Evolutionary conservation across 2,329 filamentous ascomycete species (phyloP).

Genomic region (Ophiostoma triangulosporum): DNA sequence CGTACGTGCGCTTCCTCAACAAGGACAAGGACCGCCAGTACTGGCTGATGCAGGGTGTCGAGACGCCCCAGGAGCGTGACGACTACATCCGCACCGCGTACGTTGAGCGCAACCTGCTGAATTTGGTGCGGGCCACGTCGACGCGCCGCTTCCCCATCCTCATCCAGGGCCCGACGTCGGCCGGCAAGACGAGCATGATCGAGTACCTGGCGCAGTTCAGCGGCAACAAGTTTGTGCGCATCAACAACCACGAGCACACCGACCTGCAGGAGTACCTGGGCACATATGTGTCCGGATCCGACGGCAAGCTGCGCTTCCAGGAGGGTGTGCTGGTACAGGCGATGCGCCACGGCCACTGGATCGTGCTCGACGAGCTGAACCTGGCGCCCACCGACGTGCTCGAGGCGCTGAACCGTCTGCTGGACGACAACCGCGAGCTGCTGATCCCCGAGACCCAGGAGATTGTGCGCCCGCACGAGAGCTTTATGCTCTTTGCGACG

Average conservation of each 20-base stretch:
- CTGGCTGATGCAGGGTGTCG: slow-evolving; percentile 70
- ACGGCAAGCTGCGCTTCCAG: slow-evolving; percentile 79
- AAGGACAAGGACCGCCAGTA: slow-evolving; percentile 55
- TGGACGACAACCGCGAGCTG: slow-evolving; percentile 93
- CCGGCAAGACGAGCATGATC: slow-evolving; percentile 98
- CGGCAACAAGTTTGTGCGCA: slow-evolving; percentile 92
- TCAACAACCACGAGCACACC: slow-evolving; percentile 99
- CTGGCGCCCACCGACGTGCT: slow-evolving; percentile 92
- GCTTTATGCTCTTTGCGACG: slow-evolving; percentile 96
- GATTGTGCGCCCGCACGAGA: slow-evolving; percentile 76
- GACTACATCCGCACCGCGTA: slow-evolving; percentile 97
- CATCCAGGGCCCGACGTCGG: slow-evolving; percentile 91
- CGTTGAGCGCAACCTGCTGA: slow-evolving; percentile 86
- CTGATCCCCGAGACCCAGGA: slow-evolving; percentile 96
- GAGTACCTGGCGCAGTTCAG: slow-evolving; percentile 95
- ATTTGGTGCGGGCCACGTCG: slow-evolving; percentile 84
- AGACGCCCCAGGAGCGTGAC: slow-evolving; percentile 53
- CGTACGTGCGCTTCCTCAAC: slow-evolving; percentile 68
- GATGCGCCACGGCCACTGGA: slow-evolving; percentile 88
- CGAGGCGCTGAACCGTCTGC: slow-evolving; percentile 83
- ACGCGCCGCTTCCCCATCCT: slow-evolving; percentile 86
- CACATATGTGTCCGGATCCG: slow-evolving; percentile 74
- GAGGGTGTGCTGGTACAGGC: slow-evolving; percentile 90
- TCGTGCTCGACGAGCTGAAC: slow-evolving; percentile 94
- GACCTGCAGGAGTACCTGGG: slow-evolving; percentile 96